These are phyloP conservation scores for Ogataea glucozyma DNA, from an alignment of 805 yeast genomes.

Conservation along the genomic window DNA sequence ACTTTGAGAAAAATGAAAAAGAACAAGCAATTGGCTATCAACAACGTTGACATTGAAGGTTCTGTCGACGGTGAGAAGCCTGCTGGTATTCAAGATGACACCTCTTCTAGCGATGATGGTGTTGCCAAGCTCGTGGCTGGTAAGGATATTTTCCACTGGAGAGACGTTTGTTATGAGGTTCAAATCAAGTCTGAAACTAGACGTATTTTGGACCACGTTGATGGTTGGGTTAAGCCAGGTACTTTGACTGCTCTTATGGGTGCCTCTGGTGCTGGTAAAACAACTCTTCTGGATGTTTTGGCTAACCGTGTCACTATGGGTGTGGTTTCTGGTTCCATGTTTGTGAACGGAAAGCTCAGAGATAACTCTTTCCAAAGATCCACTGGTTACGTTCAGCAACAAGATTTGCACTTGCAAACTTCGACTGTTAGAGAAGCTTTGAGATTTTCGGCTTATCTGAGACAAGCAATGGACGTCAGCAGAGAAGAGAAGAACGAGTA, in stretches of 20 bases:
- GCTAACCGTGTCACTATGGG: conserved; percentile 58
- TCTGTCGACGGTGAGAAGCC: conserved; percentile 28
- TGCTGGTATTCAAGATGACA: conserved; percentile 27
- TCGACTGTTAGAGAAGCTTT: conserved; percentile 57
- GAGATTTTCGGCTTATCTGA: conserved; percentile 50
- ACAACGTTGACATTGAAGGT: conserved; percentile 33
- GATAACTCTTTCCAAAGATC: conserved; percentile 52
- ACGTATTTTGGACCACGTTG: conserved; percentile 62
- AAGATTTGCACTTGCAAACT: conserved; percentile 53
- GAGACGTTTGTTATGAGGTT: conserved; percentile 69
- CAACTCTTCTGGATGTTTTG: conserved; percentile 53
- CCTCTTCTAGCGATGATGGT: conserved; percentile 28
- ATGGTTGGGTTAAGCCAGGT: conserved; percentile 85
- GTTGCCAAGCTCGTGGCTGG: conserved; percentile 35
- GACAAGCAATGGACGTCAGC: conserved; percentile 45
- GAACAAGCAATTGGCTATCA: conserved; percentile 31
- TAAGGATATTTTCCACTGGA: conserved; percentile 72
- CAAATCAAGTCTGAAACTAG: conserved; percentile 61
- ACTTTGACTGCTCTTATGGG: conserved; percentile 75
- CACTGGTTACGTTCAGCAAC: conserved; percentile 62
- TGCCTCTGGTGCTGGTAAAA: conserved; percentile 66
- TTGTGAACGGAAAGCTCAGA: conserved; percentile 54
- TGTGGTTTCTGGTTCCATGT: conserved; percentile 57
- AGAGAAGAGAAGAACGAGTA: conserved; percentile 48
- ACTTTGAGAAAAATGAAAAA: conserved; percentile 50